A percentile compares a stretch with the other conserved stretches of the same genome.
Conservation (phyloP, 179 eudicot genomes). For the Camellia oleifera region DNA sequence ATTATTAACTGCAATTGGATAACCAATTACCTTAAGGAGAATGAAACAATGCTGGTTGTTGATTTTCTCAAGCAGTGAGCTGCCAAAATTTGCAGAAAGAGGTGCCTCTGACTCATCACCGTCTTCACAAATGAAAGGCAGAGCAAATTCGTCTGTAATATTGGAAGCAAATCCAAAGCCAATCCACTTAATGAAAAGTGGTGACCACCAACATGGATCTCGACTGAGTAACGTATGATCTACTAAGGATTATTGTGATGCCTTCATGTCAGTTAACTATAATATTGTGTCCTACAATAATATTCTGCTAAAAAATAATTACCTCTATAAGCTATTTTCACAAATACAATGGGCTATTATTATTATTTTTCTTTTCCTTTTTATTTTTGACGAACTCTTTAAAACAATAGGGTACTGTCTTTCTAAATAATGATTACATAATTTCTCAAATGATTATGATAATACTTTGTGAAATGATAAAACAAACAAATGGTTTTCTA, state of each 20-base stretch:
- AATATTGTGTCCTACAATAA: neutral
- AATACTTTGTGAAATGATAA: neutral
- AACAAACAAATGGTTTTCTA: neutral
- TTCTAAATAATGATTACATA: neutral
- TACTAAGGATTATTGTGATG: neutral
- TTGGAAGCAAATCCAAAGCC: conserved; percentile 25
- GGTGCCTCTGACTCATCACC: conserved; percentile 15
- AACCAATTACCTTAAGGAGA: neutral
- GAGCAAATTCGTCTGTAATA: conserved; percentile 21
- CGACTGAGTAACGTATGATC: conserved; percentile 19
- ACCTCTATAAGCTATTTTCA: neutral
- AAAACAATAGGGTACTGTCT: neutral
- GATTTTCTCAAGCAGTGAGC: conserved; percentile 26
- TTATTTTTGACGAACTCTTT: neutral
- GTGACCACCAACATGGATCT: conserved; percentile 22
- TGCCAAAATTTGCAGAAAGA: conserved; percentile 25
- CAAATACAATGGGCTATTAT: conserved; percentile 1
- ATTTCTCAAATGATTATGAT: neutral
- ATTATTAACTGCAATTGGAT: neutral
- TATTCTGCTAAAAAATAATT: no score
- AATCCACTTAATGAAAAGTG: conserved; percentile 23
- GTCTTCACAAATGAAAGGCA: conserved; percentile 20
- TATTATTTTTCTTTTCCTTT: neutral
- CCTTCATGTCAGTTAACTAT: neutral
- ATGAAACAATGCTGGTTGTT: neutral